Base-by-base conservation (phyloP, 805 yeast species). In the Huiozyma naganishii region DNA sequence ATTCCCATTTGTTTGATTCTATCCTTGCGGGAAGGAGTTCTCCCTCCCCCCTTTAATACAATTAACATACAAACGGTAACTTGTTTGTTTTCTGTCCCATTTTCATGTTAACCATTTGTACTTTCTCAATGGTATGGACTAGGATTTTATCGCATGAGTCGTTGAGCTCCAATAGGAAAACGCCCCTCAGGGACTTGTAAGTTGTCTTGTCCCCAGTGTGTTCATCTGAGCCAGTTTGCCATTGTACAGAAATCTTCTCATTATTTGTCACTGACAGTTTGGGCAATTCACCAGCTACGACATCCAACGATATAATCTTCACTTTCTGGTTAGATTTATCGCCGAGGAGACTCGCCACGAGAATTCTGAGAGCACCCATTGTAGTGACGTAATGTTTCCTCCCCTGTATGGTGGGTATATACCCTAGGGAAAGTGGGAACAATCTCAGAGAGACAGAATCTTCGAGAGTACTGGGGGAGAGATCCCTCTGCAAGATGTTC, bases 61-160 rank as follows among this genome's bases (percentile, higher is more conserved):
- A 30, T 30, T 5, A 48, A 45, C 58, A 54, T 12, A 57, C 61
- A 41, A 56, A 46, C 6, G 57, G 55, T 7, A 27, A 28, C 27
- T 36, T 40, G 6, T 48, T 49, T 7, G 54, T 42, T 35, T 51
- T 46, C 23, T 52, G 36, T 40, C 51, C 55, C 29, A 49, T 53
- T 12, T 64, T 63, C 37, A 59, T 69, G 52, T 79, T 83, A 27
- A 76, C 60, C 37, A 80, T 67, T 47, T 80, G 80, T 44, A 83
- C 69, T 51, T 79, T 73, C 51, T 83, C 90, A 30, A 83, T 69
- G 2, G 83, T 78, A 54, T 81, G 85, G 5, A 77, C 84, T 6
- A 68, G 39, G 32, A 83, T 74, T 47, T 67, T 57, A 45, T 74
- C 71, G 54, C 79, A 78, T n/a, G 66, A 63, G 27, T 69, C 70